Evolutionary conservation across 371 early-diverging fungal genomes (phyloP).

Genomic region (Mortierella sp.): DNA sequence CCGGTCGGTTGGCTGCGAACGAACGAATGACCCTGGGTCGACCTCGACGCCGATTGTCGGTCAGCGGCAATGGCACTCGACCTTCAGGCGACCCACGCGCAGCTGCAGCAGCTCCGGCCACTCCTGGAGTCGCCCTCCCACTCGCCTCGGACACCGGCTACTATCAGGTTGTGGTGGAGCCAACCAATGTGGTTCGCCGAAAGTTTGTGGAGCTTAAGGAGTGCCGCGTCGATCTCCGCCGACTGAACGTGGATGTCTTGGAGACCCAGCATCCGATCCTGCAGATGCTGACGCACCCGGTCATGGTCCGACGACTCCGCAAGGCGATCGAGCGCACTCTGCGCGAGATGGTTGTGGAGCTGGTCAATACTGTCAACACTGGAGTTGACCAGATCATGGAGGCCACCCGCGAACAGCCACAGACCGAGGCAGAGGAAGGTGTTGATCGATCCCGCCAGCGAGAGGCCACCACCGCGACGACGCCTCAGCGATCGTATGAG

Average conservation of each 20-base stretch:
- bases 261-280: constrained; percentile 33
- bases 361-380: constrained; percentile 18
- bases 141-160: not conserved
- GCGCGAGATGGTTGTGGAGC: constrained; percentile 14
- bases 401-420: not conserved
- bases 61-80: not conserved
- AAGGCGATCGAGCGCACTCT: constrained; percentile 32
- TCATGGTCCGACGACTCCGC: constrained; percentile 27
- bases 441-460: not conserved
- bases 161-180: not conserved
- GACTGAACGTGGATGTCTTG: constrained; percentile 24
- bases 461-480: not conserved
- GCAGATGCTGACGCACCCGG: constrained; percentile 8
- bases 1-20: not conserved
- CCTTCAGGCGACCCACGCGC: not conserved
- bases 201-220: constrained; percentile 25
- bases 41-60: not conserved
- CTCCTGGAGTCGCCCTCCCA: not conserved
- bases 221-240: constrained; percentile 24
- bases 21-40: constrained; percentile 10
- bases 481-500: not conserved
- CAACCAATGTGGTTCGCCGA: not conserved
- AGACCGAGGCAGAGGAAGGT: not conserved
- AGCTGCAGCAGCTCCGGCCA: not conserved
- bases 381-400: constrained; percentile 30